These are phyloP conservation scores for Colletotrichum spinosum DNA, from an alignment of 2,329 filamentous ascomycete species.

Conservation along the genomic window DNA sequence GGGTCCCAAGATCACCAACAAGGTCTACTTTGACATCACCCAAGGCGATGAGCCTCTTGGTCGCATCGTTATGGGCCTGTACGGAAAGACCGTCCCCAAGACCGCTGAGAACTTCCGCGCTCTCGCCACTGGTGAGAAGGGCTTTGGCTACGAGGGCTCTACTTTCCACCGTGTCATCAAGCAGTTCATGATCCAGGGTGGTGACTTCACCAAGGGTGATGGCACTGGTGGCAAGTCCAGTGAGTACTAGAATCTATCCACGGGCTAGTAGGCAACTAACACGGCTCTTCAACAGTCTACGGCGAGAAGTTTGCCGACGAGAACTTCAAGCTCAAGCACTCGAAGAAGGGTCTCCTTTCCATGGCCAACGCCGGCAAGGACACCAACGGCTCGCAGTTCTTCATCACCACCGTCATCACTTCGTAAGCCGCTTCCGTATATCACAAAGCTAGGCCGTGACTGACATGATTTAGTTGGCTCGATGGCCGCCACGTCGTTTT, in stretches of 20 bases:
- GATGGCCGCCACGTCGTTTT: conserved; percentile 89
- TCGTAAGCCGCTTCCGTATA: conserved; percentile 61
- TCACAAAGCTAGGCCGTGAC: background rate
- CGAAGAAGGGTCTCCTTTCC: conserved; percentile 83
- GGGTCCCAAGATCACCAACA: conserved; percentile 95
- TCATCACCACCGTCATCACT: conserved; percentile 87
- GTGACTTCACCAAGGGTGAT: conserved; percentile 87
- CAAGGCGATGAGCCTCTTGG: conserved; percentile 81
- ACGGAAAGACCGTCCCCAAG: conserved; percentile 88
- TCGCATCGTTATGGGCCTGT: conserved; percentile 83
- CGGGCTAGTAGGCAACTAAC: background rate
- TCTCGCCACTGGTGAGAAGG: conserved; percentile 87
- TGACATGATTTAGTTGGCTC: conserved; percentile 71
- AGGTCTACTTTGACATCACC: conserved; percentile 89
- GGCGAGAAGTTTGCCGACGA: conserved; percentile 86
- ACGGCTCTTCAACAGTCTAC: conserved; percentile 68
- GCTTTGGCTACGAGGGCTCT: conserved; percentile 84
- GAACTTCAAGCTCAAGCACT: conserved; percentile 97
- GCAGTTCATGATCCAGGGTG: conserved; percentile 92
- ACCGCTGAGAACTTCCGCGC: conserved; percentile 80
- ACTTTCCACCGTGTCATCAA: conserved; percentile 92
- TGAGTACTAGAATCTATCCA: conserved; percentile 53
- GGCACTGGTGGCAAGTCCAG: conserved; percentile 88
- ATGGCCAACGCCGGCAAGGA: conserved; percentile 89
- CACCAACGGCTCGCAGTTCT: conserved; percentile 91